Evolutionary conservation across 192 early-diverging fungal species (phyloP), one percentile per base, ranked within the genome.

Genomic region (Coemansia sp.): DNA sequence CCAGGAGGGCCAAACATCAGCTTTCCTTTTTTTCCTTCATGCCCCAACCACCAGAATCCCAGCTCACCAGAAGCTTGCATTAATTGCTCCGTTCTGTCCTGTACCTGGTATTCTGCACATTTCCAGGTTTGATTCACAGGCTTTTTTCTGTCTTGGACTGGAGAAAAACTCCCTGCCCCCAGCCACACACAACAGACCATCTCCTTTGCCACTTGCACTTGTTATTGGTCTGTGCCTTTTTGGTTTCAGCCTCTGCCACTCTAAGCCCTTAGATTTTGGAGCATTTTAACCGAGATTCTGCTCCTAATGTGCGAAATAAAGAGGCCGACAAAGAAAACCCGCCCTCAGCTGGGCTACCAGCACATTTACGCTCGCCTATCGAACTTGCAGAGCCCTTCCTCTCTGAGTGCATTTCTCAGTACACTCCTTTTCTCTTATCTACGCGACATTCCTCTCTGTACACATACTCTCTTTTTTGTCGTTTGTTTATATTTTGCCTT

Each of bases 401-500:
- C 40, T 43, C 18, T 43, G 13, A 18, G 18, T 13, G 12, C 40
- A 16, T 18, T 43, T 18, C 40, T 43, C 35, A 12, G 13, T 43
- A n/a, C n/a, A n/a, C n/a, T n/a, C n/a, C n/a, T n/a, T n/a, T n/a
- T n/a, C n/a, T 43, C 48, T 28, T 51, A 46, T 46, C 43, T 46
- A 3, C 43, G 7, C n/a, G 43, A 7, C n/a, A 15, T 46, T 46
- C 1, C 43, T 46, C 12, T 40, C 16, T 15, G 7, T 46, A 53
- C 34, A 35, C 39, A 49, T 55, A 28, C 53, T n/a, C 35, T 40
- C 28, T 43, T 30, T 2, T 42, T 40, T 42, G 34, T 42, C 23
- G 7, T 25, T 42, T 42, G 37, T 59, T 42, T 57, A 45, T 57
- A 20, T 43, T 42, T 33, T 48, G 46, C 31, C 39, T 35, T 53